Conservation (phyloP, 306 rosid genomes). For the Prunus davidiana region DNA sequence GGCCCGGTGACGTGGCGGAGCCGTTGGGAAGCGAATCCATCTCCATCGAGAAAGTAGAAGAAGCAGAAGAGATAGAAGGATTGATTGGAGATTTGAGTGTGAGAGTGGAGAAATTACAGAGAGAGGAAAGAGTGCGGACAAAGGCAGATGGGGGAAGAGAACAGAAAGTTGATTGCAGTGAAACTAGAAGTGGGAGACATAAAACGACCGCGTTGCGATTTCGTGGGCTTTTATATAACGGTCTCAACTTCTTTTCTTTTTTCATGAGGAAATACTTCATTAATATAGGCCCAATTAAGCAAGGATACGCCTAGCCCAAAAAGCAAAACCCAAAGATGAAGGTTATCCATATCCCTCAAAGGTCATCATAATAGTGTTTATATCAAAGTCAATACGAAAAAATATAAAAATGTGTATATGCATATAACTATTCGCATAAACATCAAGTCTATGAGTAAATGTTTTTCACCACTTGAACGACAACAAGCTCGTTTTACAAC, state of each 20-base stretch:
- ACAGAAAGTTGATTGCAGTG: neutral
- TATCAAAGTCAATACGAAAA: no score
- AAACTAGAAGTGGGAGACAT: neutral
- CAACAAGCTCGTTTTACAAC: no score
- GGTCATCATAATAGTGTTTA: no score
- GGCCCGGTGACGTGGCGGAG: slow-evolving; percentile 31
- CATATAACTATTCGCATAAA: no score
- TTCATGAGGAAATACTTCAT: neutral
- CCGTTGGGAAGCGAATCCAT: slow-evolving; percentile 63
- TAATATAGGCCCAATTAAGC: neutral
- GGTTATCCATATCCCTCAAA: no score
- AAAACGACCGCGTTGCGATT: neutral
- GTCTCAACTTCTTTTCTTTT: neutral
- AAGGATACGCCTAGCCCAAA: neutral
- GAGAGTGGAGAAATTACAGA: neutral
- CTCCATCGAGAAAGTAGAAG: slow-evolving; percentile 24
- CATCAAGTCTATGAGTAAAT: no score
- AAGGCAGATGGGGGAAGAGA: neutral
- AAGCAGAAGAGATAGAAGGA: slow-evolving; percentile 1
- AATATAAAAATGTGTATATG: no score
- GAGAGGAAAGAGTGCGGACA: neutral
- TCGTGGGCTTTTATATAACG: neutral
- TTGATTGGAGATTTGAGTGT: neutral
- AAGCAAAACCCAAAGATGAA: no score
- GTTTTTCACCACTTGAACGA: no score